phyloP scores from a whole-genome alignment of 192 early-diverging fungal genomes.

The Linnemannia exigua region DNA sequence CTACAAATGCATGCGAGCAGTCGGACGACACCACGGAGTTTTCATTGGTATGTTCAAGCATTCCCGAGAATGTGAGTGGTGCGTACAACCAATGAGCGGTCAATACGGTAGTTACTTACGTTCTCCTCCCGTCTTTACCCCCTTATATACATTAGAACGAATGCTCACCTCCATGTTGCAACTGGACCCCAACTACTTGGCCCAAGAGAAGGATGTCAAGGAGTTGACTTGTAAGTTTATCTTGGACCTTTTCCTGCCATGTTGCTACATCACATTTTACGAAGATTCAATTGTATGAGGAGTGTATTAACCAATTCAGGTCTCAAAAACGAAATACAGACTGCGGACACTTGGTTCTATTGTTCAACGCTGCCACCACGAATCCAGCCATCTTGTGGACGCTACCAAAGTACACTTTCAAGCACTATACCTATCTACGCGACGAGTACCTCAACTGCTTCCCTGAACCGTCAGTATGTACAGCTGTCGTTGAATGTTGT shows the following conservation, averaged over 20 bases:
- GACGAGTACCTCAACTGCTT: conserved; percentile 81
- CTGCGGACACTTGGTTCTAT: conserved; percentile 80
- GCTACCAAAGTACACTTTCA: conserved; percentile 81
- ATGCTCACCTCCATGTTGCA: conserved; percentile 72
- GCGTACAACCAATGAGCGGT: background rate
- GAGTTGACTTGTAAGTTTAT: conserved; percentile 69
- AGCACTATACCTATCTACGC: conserved; percentile 80
- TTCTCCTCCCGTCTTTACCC: no score
- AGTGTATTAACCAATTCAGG: background rate
- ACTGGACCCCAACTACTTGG: conserved; percentile 76
- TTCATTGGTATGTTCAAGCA: conserved; percentile 60
- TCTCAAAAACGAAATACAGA: conserved; percentile 62
- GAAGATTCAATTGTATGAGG: background rate
- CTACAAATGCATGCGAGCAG: conserved; percentile 71
- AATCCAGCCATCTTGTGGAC: conserved; percentile 65
- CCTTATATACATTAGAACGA: conserved; percentile 23
- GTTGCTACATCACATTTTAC: conserved; percentile 4
- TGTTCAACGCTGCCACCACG: conserved; percentile 78
- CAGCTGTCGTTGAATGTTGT: background rate
- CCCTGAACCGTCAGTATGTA: conserved; percentile 66
- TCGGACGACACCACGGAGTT: conserved; percentile 75
- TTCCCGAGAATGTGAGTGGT: background rate
- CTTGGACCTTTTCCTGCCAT: conserved; percentile 5
- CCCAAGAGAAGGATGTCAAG: conserved; percentile 78
- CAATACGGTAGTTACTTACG: background rate